A percentile compares a stretch with the other conserved stretches of the same genome.
Conservation (phyloP, 257 asterid genomes). For the Catharanthus roseus region DNA sequence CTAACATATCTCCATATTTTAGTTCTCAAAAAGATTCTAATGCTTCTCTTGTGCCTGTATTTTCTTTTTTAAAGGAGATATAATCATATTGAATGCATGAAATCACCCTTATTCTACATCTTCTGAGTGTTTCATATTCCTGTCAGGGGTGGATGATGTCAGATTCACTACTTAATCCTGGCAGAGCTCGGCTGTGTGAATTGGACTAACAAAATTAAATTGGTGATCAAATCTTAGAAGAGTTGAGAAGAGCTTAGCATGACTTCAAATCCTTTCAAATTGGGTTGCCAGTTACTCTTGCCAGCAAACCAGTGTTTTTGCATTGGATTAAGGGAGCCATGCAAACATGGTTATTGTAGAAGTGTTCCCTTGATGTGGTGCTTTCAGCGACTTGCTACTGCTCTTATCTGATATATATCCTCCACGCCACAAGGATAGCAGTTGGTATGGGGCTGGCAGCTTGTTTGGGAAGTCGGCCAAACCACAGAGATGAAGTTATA, state of each 20-base stretch:
- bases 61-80: neutral
- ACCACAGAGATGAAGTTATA: neutral
- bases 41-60: neutral
- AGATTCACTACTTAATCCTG: conserved; percentile 88
- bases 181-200: conserved; percentile 74
- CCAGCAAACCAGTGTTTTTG: neutral
- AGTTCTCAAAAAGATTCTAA: neutral
- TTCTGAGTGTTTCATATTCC: conserved; percentile 16
- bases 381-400: neutral
- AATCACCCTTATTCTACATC: neutral
- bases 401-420: conserved; percentile 8
- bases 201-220: conserved; percentile 24
- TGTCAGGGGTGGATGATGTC: conserved; percentile 98
- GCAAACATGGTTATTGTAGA: neutral
- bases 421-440: neutral
- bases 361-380: neutral
- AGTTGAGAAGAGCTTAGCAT: neutral
- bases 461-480: neutral
- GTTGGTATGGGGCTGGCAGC: neutral
- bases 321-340: neutral
- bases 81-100: neutral
- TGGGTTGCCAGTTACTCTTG: conserved; percentile 2
- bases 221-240: neutral
- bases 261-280: neutral
- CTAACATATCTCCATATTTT: neutral